Percentiles rank a stretch among this genome's conserved stretches.
Conservation (phyloP, 306 rosid genomes). For the Castanospermum australe region DNA sequence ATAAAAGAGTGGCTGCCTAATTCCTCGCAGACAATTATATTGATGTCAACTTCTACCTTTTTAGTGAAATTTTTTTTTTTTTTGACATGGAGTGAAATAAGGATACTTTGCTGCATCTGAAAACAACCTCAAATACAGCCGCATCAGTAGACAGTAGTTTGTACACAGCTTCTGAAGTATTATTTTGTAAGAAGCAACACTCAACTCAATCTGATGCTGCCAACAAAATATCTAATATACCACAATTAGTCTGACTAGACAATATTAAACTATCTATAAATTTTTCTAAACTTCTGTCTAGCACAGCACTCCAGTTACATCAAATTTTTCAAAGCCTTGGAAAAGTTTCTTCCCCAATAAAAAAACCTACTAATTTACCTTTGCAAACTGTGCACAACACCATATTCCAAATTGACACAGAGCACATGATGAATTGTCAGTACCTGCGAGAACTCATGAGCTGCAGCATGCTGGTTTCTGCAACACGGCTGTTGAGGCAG, state of each 20-base stretch:
- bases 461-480: constrained; percentile 20
- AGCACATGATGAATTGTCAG: not conserved
- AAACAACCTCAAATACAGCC: not conserved
- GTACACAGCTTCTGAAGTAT: not conserved
- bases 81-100: too few relatives aligned
- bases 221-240: not conserved
- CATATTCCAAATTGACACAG: not conserved
- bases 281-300: not conserved
- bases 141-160: not conserved
- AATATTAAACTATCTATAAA: not conserved
- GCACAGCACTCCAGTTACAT: constrained; percentile 10
- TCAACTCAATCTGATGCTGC: not conserved
- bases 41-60: not conserved
- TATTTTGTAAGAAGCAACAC: not conserved
- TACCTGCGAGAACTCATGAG: not conserved
- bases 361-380: not conserved
- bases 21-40: not conserved
- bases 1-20: not conserved
- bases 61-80: too few relatives aligned
- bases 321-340: not conserved
- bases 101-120: not conserved
- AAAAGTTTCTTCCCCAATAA: not conserved
- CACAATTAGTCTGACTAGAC: not conserved
- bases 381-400: not conserved
- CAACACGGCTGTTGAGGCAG: not conserved